Evolutionary conservation across 73 alveolate genomes (phyloP).

Genomic region (Symbiodinium pilosum): DNA sequence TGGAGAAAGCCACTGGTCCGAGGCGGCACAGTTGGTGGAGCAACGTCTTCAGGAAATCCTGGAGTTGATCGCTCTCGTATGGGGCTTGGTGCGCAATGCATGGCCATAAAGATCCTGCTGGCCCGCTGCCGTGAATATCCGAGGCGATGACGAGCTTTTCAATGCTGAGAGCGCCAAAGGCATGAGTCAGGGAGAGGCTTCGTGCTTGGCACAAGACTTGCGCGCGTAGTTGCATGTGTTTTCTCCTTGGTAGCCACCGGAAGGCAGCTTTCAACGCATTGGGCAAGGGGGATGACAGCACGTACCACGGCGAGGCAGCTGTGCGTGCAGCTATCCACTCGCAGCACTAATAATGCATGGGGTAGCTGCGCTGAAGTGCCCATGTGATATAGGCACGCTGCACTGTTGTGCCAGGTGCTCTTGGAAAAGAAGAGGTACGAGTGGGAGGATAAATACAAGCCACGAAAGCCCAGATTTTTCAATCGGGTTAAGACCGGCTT

Average conservation of each 20-base stretch:
- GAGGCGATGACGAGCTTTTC: conserved; percentile 88
- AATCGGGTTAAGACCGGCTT: conserved; percentile 98
- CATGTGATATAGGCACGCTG: too few relatives aligned
- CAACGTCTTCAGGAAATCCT: not conserved
- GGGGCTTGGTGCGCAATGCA: not conserved
- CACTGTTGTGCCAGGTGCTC: conserved; percentile 16
- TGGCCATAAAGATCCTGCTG: too few relatives aligned
- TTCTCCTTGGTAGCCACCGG: not conserved
- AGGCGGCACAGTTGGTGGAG: not conserved
- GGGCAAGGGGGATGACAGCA: conserved; percentile 51
- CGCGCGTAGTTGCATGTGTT: not conserved
- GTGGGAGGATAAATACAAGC: conserved; percentile 95
- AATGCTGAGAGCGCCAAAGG: conserved; percentile 72
- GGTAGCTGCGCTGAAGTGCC: too few relatives aligned
- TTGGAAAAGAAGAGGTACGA: conserved; percentile 75
- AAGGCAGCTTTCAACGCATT: conserved; percentile 78
- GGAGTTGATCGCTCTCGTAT: conserved; percentile 3
- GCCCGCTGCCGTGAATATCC: not conserved
- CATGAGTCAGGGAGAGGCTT: conserved; percentile 74
- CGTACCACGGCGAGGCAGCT: conserved; percentile 66
- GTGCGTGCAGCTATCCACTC: not conserved
- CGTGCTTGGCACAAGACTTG: not conserved
- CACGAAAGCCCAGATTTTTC: conserved; percentile 95
- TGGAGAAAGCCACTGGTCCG: too few relatives aligned
- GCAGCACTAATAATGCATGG: too few relatives aligned